A percentile compares a stretch with the other conserved stretches of the same genome.
phyloP scores from a whole-genome alignment of 176 grass and related monocot genomes.

The Avena atlantica region DNA sequence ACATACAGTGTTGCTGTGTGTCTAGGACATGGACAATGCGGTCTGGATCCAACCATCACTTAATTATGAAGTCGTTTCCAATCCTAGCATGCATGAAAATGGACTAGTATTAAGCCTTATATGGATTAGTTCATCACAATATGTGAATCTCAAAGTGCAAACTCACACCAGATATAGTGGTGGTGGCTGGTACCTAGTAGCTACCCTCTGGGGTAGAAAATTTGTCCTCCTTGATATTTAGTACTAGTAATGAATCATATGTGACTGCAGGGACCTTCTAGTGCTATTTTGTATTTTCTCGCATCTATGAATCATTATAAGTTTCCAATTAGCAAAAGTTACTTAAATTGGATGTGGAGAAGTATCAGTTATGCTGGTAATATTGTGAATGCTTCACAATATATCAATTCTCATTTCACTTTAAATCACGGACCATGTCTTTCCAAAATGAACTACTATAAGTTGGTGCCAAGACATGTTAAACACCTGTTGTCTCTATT shows the following conservation, averaged over 20 bases:
- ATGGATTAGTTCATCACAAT: not conserved
- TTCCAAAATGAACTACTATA: slow-evolving; percentile 23
- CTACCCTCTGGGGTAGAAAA: not conserved
- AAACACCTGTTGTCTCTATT: slow-evolving; percentile 3
- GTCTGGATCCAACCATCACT: not conserved
- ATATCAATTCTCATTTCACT: not conserved
- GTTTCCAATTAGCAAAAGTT: slow-evolving; percentile 30
- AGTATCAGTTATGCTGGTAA: not conserved
- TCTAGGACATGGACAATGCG: not conserved
- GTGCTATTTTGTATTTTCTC: not conserved
- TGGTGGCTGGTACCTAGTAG: not conserved
- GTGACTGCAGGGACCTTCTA: slow-evolving; percentile 1
- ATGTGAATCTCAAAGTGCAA: not conserved
- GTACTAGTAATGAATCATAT: slow-evolving; percentile 1
- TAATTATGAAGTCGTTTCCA: not conserved
- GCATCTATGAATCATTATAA: not conserved
- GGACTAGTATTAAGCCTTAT: not conserved
- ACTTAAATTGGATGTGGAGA: slow-evolving; percentile 17
- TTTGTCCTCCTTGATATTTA: not conserved
- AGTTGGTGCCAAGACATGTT: slow-evolving; percentile 11
- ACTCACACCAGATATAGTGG: not conserved
- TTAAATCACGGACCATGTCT: slow-evolving; percentile 4
- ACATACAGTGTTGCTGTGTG: not conserved
- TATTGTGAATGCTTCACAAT: slow-evolving; percentile 17
- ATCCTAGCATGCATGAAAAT: not conserved